A percentile compares a stretch with the other conserved stretches of the same genome.
These are phyloP conservation scores for Entoloma clypeatum DNA, from an alignment of 1,284 basidiomycete species.

Conservation along the genomic window DNA sequence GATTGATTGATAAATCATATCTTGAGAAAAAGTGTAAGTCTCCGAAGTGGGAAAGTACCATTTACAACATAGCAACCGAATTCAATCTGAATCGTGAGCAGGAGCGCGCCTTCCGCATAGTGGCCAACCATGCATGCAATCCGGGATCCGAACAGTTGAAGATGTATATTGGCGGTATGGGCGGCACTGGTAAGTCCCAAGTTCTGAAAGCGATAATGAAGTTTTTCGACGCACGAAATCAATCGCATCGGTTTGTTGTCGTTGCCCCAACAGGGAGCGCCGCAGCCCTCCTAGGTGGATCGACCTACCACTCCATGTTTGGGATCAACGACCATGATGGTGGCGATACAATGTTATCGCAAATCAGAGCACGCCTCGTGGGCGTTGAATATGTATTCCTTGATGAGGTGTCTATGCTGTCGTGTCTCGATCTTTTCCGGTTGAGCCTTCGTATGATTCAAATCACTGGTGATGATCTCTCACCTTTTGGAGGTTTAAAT, in stretches of 20 bases:
- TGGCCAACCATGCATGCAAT: slow-evolving; percentile 28
- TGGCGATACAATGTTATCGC: slow-evolving; percentile 10
- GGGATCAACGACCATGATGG: slow-evolving; percentile 20
- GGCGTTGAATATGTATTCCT: slow-evolving; percentile 29
- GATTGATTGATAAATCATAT: background rate
- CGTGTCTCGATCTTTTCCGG: slow-evolving; percentile 15
- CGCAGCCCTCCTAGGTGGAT: slow-evolving; percentile 33
- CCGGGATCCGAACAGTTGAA: slow-evolving; percentile 21
- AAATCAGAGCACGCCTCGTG: slow-evolving; percentile 11
- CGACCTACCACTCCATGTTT: slow-evolving; percentile 36
- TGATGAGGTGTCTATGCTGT: slow-evolving; percentile 27
- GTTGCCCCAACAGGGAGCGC: slow-evolving; percentile 37
- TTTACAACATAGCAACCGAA: slow-evolving; percentile 12
- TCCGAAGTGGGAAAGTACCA: background rate
- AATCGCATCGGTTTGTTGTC: slow-evolving; percentile 26
- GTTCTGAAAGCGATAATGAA: slow-evolving; percentile 33
- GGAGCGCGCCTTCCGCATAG: slow-evolving; percentile 30
- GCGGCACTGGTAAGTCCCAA: slow-evolving; percentile 40
- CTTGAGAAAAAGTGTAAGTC: background rate
- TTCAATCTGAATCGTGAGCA: slow-evolving; percentile 32
- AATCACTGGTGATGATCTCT: background rate
- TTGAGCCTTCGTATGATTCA: slow-evolving; percentile 17
- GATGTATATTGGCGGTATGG: slow-evolving; percentile 40
- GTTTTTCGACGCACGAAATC: slow-evolving; percentile 24
- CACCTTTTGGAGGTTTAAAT: slow-evolving; percentile 6